Base-by-base conservation (phyloP, 2,329 filamentous ascomycete genomes). In the Gnomoniopsis smithogilvyi region DNA sequence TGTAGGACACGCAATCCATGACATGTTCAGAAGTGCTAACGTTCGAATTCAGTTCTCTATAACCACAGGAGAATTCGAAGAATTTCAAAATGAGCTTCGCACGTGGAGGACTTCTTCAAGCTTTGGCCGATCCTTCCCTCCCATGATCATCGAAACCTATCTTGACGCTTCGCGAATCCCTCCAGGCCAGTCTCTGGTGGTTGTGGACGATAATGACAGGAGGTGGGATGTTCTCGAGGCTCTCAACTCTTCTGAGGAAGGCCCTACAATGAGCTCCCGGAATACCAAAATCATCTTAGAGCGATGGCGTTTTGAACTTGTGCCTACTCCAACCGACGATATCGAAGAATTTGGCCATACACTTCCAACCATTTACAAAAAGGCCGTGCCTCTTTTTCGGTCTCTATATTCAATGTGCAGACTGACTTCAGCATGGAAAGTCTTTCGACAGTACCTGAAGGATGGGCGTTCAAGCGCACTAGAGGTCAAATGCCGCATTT, bases 361-460 rank as follows among this genome's bases (percentile, higher is more conserved):
- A 34, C 78, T 98, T 54, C 92, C 95, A 15, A 94, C 91, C 54
- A 87, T 96, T 60, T 99, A 99, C 81, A 99, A 99, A 77, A 95
- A 96, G 76, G 92, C 91, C 67, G 96, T 99, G 64, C 90, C 98
- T 65, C 86, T 97, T 67, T 97, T 98, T 74, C 85, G 95, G 61
- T 92, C 92, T 1, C 81, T 99, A 49, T 96, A 91, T 72, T 86
- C 91, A 52, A 90, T 90, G 56, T 85, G 91, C 45, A 89, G 91
- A 67, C 83, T 97, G 62, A 77, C 96, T 62, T 95, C 95, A 2
- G 87, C 90, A 24, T 96, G 90, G 87, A 96, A 89, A 74, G 89
- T 96, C 68, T 86, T 81, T 45, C 84, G 89, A 68, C 88, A 90
- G 67, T 86, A 84, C 53, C 80, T 90, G 63, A 83, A 85, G 21